These are phyloP conservation scores for Mycena galopus DNA, from an alignment of 768 basidiomycete genomes.

Conservation along the genomic window DNA sequence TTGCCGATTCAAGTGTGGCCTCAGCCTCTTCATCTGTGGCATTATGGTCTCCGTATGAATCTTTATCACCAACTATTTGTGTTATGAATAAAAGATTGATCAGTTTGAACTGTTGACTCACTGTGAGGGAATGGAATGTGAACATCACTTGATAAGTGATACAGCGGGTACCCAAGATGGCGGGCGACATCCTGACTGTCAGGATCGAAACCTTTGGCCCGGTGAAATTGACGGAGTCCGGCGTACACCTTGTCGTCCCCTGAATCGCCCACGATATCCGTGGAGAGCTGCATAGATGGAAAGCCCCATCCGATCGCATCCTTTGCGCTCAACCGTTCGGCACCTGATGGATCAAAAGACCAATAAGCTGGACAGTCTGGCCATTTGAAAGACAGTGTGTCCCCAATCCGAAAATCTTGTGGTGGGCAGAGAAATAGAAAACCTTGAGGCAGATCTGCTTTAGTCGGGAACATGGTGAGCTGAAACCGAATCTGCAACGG, in stretches of 20 bases:
- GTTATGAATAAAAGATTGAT: too few relatives aligned
- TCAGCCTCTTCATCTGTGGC: too few relatives aligned
- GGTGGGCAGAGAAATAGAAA: background rate
- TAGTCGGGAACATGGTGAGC: background rate
- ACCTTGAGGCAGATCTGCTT: background rate
- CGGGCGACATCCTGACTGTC: background rate
- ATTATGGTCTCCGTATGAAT: too few relatives aligned
- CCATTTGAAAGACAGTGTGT: background rate
- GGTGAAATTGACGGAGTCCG: background rate
- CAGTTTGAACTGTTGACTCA: too few relatives aligned
- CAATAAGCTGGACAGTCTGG: background rate
- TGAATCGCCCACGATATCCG: background rate
- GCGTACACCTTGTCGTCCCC: background rate
- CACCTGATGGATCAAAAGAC: slow-evolving; percentile 4
- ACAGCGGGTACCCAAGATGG: background rate
- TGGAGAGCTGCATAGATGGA: background rate
- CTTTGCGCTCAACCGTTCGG: background rate
- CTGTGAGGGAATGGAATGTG: background rate
- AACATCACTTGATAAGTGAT: background rate
- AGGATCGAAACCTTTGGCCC: background rate
- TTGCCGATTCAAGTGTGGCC: too few relatives aligned
- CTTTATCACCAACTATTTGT: too few relatives aligned
- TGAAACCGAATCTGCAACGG: background rate
- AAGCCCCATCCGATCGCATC: background rate
- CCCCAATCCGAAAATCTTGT: background rate